phyloP scores from a whole-genome alignment of 2,329 filamentous ascomycete species.

The Penicillium sp. region DNA sequence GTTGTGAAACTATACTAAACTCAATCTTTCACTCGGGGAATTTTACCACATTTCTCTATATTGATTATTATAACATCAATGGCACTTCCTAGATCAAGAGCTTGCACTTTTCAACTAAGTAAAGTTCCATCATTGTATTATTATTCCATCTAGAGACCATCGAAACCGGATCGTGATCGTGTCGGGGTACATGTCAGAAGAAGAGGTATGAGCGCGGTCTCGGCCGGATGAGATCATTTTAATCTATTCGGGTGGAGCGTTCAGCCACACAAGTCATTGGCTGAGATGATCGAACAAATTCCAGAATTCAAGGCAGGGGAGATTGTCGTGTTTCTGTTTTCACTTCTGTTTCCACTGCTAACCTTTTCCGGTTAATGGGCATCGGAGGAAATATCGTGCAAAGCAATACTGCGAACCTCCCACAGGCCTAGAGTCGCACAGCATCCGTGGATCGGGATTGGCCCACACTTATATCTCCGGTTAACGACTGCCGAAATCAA shows the following conservation, averaged over 20 bases:
- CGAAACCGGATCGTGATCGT: not conserved
- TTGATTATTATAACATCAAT: too few relatives aligned
- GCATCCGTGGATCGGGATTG: not conserved
- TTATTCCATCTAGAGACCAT: not conserved
- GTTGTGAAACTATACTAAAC: constrained; percentile 9
- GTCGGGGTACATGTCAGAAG: constrained; percentile 1
- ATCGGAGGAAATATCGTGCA: not conserved
- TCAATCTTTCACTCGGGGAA: not conserved
- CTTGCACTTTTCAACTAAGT: too few relatives aligned
- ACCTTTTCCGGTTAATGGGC: not conserved
- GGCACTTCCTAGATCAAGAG: too few relatives aligned
- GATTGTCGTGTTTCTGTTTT: not conserved
- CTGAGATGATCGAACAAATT: constrained; percentile 1
- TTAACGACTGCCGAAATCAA: constrained; percentile 8
- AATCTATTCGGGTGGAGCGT: constrained; percentile 29
- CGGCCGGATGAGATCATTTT: constrained; percentile 29
- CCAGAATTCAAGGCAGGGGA: not conserved
- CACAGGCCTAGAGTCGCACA: not conserved
- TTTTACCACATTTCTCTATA: not conserved
- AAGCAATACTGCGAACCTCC: not conserved
- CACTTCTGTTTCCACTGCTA: not conserved
- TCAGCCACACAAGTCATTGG: constrained; percentile 28
- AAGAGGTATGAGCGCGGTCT: constrained; percentile 4
- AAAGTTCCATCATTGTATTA: too few relatives aligned
- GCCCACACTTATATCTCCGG: constrained; percentile 2